Evolutionary conservation across 2,329 filamentous ascomycete genomes (phyloP).

Genomic region (Penicillium corylophilum): DNA sequence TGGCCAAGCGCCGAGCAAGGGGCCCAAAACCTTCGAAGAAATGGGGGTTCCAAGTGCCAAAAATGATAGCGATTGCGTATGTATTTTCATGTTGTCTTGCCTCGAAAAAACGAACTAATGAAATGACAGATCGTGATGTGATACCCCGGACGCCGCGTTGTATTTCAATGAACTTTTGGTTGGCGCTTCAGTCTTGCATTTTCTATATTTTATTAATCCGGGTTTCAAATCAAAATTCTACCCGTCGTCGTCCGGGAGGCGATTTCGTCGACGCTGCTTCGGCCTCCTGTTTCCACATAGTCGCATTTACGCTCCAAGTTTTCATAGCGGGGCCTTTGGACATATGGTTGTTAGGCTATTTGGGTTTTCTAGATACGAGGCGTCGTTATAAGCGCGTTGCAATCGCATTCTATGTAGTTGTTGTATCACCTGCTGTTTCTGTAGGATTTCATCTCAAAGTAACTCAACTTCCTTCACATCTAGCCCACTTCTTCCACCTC

Average conservation of each 20-base stretch:
- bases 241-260: constrained; percentile 14
- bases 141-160: constrained; percentile 32
- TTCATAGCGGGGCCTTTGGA: constrained; percentile 17
- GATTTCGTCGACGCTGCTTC: constrained; percentile 6
- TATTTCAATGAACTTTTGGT: constrained; percentile 17
- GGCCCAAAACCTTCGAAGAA: constrained; percentile 93
- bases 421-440: neutral
- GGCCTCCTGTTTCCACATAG: constrained; percentile 12
- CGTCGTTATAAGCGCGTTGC: constrained; percentile 11
- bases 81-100: constrained; percentile 29
- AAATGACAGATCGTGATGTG: constrained; percentile 41
- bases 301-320: constrained; percentile 24
- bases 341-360: constrained; percentile 21
- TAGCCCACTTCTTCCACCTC: neutral
- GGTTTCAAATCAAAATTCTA: constrained; percentile 8
- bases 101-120: constrained; percentile 10
- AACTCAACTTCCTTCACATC: neutral
- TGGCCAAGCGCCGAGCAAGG: constrained; percentile 58
- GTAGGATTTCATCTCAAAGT: neutral
- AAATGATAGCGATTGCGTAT: constrained; percentile 86
- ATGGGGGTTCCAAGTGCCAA: constrained; percentile 91
- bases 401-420: constrained; percentile 1
- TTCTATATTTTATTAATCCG: constrained; percentile 10
- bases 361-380: constrained; percentile 17
- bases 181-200: constrained; percentile 19